These are phyloP conservation scores for Acacia crassicarpa DNA, from an alignment of 306 rosid genomes.

Conservation along the genomic window DNA sequence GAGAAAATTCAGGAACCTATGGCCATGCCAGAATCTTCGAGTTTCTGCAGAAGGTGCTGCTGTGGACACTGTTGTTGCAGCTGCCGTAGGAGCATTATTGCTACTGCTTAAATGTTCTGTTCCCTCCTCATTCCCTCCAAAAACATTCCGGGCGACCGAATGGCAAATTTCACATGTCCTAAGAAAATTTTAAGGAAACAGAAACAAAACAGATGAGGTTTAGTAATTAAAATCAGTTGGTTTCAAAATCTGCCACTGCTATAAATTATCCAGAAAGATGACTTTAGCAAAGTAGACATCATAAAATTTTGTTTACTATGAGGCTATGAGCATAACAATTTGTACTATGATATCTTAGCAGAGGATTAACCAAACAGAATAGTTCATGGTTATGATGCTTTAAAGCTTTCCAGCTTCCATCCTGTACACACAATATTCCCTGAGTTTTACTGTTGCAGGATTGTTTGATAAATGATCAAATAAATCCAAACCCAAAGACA, in stretches of 20 bases:
- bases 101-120: constrained; percentile 50
- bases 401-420: constrained; percentile 5
- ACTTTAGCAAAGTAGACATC: background rate
- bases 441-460: background rate
- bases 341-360: constrained; percentile 7
- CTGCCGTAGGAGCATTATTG: constrained; percentile 39
- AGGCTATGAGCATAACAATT: background rate
- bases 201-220: background rate
- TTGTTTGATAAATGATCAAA: constrained; percentile 3
- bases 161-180: constrained; percentile 93
- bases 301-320: no score
- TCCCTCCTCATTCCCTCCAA: constrained; percentile 58
- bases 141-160: constrained; percentile 64
- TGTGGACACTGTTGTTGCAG: constrained; percentile 46
- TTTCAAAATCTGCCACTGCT: background rate
- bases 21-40: constrained; percentile 77
- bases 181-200: constrained; percentile 20
- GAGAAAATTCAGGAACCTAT: constrained; percentile 77
- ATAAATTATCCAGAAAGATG: background rate
- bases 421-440: background rate
- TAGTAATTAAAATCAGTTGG: background rate
- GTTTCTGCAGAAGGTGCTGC: constrained; percentile 46
- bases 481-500: constrained; percentile 1
- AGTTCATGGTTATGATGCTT: constrained; percentile 5
- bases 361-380: background rate